These are phyloP conservation scores for Trametes cubensis DNA, from an alignment of 768 basidiomycete genomes.

Conservation along the genomic window DNA sequence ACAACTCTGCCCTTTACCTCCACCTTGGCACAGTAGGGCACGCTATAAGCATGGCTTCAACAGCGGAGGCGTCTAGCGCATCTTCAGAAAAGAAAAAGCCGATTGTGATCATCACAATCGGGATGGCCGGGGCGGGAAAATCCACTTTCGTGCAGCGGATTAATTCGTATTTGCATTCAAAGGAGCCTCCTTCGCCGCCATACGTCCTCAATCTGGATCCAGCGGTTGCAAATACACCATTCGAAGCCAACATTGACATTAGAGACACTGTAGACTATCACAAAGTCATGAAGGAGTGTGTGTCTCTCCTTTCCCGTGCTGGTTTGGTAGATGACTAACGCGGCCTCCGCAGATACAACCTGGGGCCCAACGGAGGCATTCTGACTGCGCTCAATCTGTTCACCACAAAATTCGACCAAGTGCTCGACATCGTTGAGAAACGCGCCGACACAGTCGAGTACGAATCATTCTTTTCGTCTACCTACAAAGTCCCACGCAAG, in stretches of 20 bases:
- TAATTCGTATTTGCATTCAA: slow-evolving; percentile 85
- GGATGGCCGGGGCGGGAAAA: slow-evolving; percentile 97
- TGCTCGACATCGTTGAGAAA: slow-evolving; percentile 88
- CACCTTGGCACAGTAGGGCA: neutral
- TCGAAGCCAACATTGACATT: slow-evolving; percentile 97
- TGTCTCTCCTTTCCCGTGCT: slow-evolving; percentile 36
- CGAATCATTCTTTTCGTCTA: slow-evolving; percentile 34
- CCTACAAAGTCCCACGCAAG: neutral
- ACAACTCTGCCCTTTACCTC: neutral
- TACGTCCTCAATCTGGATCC: slow-evolving; percentile 99
- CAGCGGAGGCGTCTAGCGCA: neutral
- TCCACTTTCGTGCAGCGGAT: slow-evolving; percentile 96
- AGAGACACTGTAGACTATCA: slow-evolving; percentile 96
- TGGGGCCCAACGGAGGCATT: slow-evolving; percentile 98
- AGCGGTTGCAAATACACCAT: slow-evolving; percentile 88
- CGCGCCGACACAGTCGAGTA: slow-evolving; percentile 87
- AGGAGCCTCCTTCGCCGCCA: slow-evolving; percentile 66
- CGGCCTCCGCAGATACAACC: slow-evolving; percentile 72
- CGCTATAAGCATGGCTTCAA: slow-evolving; percentile 2
- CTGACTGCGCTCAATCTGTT: slow-evolving; percentile 96
- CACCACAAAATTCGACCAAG: slow-evolving; percentile 99
- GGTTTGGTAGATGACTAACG: neutral
- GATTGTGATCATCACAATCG: slow-evolving; percentile 85
- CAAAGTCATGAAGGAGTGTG: slow-evolving; percentile 99
- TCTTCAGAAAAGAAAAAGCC: slow-evolving; percentile 54